Evolutionary conservation across 2,329 filamentous ascomycete genomes (phyloP).

Genomic region (Botrytis deweyae): DNA sequence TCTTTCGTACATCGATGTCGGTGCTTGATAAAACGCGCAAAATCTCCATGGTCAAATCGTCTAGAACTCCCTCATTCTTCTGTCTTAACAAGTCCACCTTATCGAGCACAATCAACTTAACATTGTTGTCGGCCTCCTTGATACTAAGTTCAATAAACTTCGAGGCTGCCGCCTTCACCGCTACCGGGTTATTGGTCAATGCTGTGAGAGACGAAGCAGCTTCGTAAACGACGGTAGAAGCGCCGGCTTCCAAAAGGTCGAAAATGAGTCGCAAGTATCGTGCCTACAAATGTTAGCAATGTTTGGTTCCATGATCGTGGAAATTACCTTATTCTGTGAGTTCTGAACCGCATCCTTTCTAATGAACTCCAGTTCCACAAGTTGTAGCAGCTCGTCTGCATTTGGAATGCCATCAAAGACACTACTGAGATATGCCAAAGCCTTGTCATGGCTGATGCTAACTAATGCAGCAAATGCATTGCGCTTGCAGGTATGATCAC

Average conservation of each 20-base stretch:
- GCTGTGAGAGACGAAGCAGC: conserved; percentile 92
- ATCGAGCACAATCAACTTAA: conserved; percentile 96
- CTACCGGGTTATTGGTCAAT: conserved; percentile 93
- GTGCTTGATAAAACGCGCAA: conserved; percentile 91
- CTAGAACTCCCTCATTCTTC: conserved; percentile 86
- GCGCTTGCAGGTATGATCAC: conserved; percentile 92
- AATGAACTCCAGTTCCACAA: conserved; percentile 96
- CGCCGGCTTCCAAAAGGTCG: conserved; percentile 87
- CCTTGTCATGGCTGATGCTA: conserved; percentile 90
- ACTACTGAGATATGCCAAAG: conserved; percentile 79
- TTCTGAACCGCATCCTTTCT: conserved; percentile 96
- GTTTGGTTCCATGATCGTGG: background rate
- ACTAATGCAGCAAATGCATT: conserved; percentile 93
- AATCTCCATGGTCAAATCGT: conserved; percentile 96
- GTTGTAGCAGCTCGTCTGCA: conserved; percentile 87
- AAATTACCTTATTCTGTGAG: conserved; percentile 80
- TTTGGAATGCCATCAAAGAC: conserved; percentile 94
- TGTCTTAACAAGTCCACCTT: conserved; percentile 84
- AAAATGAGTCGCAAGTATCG: conserved; percentile 94
- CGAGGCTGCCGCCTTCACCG: conserved; percentile 90
- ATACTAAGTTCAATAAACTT: conserved; percentile 98
- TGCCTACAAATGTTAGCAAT: conserved; percentile 54
- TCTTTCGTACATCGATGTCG: conserved; percentile 92
- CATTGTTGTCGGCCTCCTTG: conserved; percentile 98
- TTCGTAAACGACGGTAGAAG: conserved; percentile 96